Evolutionary conservation across 257 asterid species (phyloP), one percentile per base, ranked within the genome.

Genomic region (Primulina huaijiensis): DNA sequence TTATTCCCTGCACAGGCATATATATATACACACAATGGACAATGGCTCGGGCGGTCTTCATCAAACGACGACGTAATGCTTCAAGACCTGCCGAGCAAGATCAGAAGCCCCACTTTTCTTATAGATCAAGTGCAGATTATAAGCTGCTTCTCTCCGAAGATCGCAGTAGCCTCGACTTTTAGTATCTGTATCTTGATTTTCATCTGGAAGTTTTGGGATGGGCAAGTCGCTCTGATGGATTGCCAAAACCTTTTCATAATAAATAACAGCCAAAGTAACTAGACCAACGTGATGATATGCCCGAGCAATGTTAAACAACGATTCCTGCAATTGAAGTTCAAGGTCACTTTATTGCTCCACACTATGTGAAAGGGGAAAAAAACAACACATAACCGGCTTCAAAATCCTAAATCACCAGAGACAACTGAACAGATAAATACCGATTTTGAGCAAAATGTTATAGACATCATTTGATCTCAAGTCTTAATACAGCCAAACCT

Each of bases 271-370:
- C 78, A 86, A 75, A 67, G 93, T 70, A 72, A 89, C 83, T 17
- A 89, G 83, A 71, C 93, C 96, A 2, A 89, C 86, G 16, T 92
- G 97, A 77, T 92, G 97, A 72, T 81, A 92, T 11, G 95, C 96
- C 70, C 96, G 84, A 25, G 85, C 96, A 23, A 92, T 82, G 82
- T 89, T 92, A 62, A 83, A 89, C 55, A 87, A 11, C 0, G 95
- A 81, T 78, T 89, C 96, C 93, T 88, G 83, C 80, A 68, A 62
- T 43, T 35, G 57, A 71, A 25, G 66, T 10, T 14, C 17, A 27
- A 17, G 30, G 60, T 40, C 19, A 56, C 53, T 37, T 72, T 16
- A 38, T 38, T 11, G 5, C 46, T 38, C 46, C 46, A 38, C 46
- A 38, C 46, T 10, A 3, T 3, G 14, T 38, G 0, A 38, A 38